Conservation (phyloP, 768 basidiomycete genomes). For the Suillus variegatus region DNA sequence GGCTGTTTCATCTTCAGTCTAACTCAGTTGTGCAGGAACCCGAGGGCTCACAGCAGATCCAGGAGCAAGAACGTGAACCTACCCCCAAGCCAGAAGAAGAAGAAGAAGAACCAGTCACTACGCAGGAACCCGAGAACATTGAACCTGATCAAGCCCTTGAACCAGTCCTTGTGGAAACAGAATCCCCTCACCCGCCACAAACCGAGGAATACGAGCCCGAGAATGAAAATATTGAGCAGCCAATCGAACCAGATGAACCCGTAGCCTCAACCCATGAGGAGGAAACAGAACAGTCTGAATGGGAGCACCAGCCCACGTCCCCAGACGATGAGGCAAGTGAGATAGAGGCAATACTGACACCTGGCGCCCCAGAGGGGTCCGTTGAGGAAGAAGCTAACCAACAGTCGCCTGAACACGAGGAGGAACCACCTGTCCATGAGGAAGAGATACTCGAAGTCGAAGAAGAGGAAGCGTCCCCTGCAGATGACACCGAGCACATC, state of each 20-base stretch:
- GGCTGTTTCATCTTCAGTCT: too few relatives aligned
- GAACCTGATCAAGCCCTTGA: not conserved
- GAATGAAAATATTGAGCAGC: not conserved
- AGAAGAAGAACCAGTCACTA: not conserved
- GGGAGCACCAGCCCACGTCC: not conserved
- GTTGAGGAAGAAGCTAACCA: not conserved
- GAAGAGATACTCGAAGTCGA: not conserved
- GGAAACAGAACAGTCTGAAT: not conserved
- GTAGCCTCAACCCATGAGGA: not conserved
- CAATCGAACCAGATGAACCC: not conserved
- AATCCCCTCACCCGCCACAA: not conserved
- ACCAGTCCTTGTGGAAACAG: not conserved
- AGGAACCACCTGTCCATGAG: not conserved
- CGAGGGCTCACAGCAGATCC: not conserved
- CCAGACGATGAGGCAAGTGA: conserved; percentile 3
- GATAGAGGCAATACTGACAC: conserved; percentile 5
- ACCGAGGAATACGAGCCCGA: not conserved
- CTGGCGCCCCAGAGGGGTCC: not conserved
- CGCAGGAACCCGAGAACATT: not conserved
- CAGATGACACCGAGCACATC: conserved; percentile 24
- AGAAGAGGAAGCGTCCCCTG: not conserved
- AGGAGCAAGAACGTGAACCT: not conserved
- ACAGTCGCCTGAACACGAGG: not conserved
- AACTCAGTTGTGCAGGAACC: not conserved
- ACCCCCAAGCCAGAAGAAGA: not conserved